phyloP scores from a whole-genome alignment of 768 basidiomycete species.

The Boletus edulis region DNA sequence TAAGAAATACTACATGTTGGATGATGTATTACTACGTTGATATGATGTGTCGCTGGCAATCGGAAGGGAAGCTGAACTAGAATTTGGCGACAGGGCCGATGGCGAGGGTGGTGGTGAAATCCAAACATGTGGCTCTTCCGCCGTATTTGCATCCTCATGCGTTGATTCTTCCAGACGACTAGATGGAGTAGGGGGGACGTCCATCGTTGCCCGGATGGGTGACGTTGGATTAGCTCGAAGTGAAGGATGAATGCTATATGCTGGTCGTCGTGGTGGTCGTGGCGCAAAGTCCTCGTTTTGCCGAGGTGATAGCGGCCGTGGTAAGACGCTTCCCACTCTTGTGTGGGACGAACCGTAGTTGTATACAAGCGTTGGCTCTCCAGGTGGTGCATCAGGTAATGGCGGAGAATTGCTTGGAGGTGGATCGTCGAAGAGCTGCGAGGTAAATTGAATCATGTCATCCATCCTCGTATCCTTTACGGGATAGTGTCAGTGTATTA shows the following conservation, averaged over 20 bases:
- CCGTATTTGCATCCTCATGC: slow-evolving; percentile 1
- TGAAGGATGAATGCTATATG: slow-evolving; percentile 78
- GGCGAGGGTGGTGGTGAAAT: slow-evolving; percentile 22
- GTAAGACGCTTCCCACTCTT: slow-evolving; percentile 51
- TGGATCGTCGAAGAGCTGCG: slow-evolving; percentile 64
- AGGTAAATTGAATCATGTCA: slow-evolving; percentile 73
- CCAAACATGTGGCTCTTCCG: slow-evolving; percentile 7
- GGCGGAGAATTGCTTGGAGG: slow-evolving; percentile 56
- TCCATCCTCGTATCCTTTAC: slow-evolving; percentile 75
- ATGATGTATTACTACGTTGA: slow-evolving; percentile 13
- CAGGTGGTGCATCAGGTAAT: slow-evolving; percentile 67
- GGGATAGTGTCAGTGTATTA: not conserved
- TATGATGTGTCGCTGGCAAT: not conserved
- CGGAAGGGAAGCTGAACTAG: no score
- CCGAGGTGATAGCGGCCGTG: slow-evolving; percentile 21
- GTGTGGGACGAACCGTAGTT: slow-evolving; percentile 74
- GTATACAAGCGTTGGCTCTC: slow-evolving; percentile 55
- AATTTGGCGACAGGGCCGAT: no score
- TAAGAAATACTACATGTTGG: slow-evolving; percentile 10
- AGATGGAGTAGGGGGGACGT: slow-evolving; percentile 28
- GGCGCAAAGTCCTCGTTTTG: slow-evolving; percentile 70
- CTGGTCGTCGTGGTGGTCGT: slow-evolving; percentile 62
- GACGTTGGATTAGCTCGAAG: slow-evolving; percentile 50
- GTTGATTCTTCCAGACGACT: slow-evolving; percentile 25
- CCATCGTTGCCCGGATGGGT: slow-evolving; percentile 42